Evolutionary conservation across 495 filamentous ascomycete genomes (phyloP).

Genomic region (Penicillium dipodomyicola): DNA sequence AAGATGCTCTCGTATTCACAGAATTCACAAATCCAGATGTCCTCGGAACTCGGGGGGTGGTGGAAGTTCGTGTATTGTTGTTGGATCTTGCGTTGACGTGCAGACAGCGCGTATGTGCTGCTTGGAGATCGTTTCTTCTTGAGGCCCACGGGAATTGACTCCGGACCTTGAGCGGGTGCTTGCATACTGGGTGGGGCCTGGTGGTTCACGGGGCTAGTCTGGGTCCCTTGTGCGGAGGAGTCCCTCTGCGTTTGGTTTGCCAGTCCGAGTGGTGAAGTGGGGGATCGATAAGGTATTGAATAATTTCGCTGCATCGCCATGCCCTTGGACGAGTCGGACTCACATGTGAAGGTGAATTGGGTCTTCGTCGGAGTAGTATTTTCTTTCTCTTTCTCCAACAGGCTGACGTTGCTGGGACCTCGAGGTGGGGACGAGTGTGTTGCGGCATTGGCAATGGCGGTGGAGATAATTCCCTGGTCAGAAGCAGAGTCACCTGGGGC

Average conservation of each 20-base stretch:
- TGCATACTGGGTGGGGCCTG: constrained; percentile 27
- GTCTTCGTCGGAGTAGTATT: constrained; percentile 62
- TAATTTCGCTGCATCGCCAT: constrained; percentile 52
- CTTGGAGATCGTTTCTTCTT: constrained; percentile 57
- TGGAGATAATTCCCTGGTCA: constrained; percentile 78
- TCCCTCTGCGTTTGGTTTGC: constrained; percentile 35
- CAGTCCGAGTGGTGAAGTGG: constrained; percentile 30
- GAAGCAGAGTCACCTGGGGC: constrained; percentile 34
- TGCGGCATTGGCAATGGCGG: constrained; percentile 86
- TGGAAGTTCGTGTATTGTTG: constrained; percentile 74
- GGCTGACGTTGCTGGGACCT: constrained; percentile 70
- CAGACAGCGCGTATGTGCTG: constrained; percentile 61
- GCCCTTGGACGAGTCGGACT: constrained; percentile 66
- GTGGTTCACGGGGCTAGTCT: constrained; percentile 54
- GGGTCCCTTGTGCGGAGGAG: constrained; percentile 58
- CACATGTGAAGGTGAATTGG: constrained; percentile 91
- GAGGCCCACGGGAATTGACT: constrained; percentile 38
- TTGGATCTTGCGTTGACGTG: constrained; percentile 64
- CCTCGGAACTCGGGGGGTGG: constrained; percentile 68
- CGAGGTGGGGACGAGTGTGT: constrained; percentile 59
- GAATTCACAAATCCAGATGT: constrained; percentile 93
- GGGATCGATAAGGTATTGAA: constrained; percentile 34
- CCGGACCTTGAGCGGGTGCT: constrained; percentile 39
- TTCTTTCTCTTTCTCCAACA: constrained; percentile 73
- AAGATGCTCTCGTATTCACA: constrained; percentile 89